Base-by-base conservation (phyloP, 116 monocot genomes). In the Trichopus zeylanicus region DNA sequence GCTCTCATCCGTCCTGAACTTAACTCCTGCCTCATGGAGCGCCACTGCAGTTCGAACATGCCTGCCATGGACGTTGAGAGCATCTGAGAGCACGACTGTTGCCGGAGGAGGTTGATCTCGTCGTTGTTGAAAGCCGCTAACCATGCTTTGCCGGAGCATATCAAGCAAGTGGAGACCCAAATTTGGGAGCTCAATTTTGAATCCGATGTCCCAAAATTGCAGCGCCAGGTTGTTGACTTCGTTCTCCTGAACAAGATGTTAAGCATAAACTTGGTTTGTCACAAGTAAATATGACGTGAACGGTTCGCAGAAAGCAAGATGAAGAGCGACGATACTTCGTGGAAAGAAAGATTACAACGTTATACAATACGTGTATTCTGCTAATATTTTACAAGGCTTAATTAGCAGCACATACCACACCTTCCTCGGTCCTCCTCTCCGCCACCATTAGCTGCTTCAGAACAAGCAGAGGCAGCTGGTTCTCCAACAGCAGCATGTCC, bases 11-110 rank as follows among this genome's bases (percentile, higher is more conserved):
- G 4, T 46, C 52, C 31, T 55, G 72, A 93, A 76, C 5, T 67
- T 51, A 54, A 88, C 68, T 24, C 88, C 87, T 12, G 84, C 87
- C 66, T 92, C 84, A 63, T 78, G 29, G 2, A 92, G 81, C 74
- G 81, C 73, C 57, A 62, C 46, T 29, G 87, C 87, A 0, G 81
- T 81, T 34, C 74, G 74, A n/a, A n/a, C 46, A 80, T 62, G 46
- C 70, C 78, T 35, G 53, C 75, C 2, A 13, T 39, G 39, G n/a
- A n/a, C n/a, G n/a, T n/a, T n/a, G n/a, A n/a, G n/a, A n/a, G n/a
- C n/a, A n/a, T n/a, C 39, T 8, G 32, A 0, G 16, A 5, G 0
- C 16, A 1, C 16, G 10, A 39, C 16, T 10, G 39, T 0, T 39
- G 2, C 10, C 2, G 10, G 39, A 3, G 10, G 39, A 7, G 16